Evolutionary conservation across 2,329 filamentous ascomycete genomes (phyloP), one percentile per base, ranked within the genome.

Genomic region (Cladorrhinum sp.): DNA sequence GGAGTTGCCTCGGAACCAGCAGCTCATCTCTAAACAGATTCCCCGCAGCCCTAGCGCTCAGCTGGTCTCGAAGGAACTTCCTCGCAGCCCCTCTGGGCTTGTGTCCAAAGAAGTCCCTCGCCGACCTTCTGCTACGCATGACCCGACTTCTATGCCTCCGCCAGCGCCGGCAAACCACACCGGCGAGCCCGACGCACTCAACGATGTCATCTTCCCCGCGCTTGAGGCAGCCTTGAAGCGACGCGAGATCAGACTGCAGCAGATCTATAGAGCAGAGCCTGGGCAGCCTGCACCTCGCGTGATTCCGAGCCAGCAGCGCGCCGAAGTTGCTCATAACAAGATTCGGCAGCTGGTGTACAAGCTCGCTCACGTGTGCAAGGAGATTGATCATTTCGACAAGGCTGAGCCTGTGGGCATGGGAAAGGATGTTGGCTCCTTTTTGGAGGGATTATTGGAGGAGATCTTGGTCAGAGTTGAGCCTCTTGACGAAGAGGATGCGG

Each of bases 381-480:
- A 96, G 73, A 92, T 99, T 70, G 94, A 99, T 74, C 84, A 89
- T 65, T 90, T 88, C 75, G 95, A 99, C 75, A 89, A 89, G 73
- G 85, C 87, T 49, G 90, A 92, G 67, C 91, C 92, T 5, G 92
- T 98, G 10, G 92, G 92, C 1, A 97, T 98, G 94, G 94, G 92
- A 0, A 88, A 91, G 50, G 93, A 94, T 24, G 92, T 96, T 1
- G 87, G 87, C 50, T 91, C 90, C 1, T 96, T 98, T 68, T 76
- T 98, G 7, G 95, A 99, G 74, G 94, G 93, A 0, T 85, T 98
- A 64, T 78, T 99, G 33, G 95, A 99, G 74, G 95, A 99, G 79
- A 89, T 99, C 23, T 78, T 99, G 21, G 92, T 97, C 36, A 80
- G 95, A 59, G 91, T 98, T 14, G 94, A 98, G 77, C 91, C 93